Evolutionary conservation across 148 eudicot species (phyloP).

Genomic region (Diospyros lotus): DNA sequence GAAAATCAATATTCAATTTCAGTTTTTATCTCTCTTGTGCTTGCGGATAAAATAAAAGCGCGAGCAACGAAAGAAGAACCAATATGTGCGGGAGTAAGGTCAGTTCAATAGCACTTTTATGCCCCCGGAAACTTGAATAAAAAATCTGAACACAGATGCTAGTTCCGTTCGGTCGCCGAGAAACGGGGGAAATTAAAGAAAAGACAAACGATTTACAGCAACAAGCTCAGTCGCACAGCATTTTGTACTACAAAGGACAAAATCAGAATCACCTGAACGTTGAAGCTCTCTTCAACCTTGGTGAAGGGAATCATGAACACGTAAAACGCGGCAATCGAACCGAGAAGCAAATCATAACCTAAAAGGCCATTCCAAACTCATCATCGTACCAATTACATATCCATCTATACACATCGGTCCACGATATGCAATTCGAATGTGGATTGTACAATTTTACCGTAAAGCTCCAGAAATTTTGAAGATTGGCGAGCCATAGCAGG

Average conservation of each 20-base stretch:
- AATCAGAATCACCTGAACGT: constrained; percentile 64
- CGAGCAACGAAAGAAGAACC: no score
- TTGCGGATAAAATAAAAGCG: no score
- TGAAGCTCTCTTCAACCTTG: constrained; percentile 99
- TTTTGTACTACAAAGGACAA: neutral
- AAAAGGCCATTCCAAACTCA: constrained; percentile 5
- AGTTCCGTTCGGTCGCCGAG: no score
- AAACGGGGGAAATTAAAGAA: neutral
- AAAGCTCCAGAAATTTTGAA: constrained; percentile 30
- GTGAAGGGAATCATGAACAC: constrained; percentile 81
- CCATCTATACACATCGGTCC: neutral
- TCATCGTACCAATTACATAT: neutral
- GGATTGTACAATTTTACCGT: constrained; percentile 26
- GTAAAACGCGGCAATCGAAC: constrained; percentile 79
- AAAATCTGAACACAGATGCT: no score
- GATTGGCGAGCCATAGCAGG: constrained; percentile 34
- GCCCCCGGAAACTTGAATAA: no score
- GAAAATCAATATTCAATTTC: no score
- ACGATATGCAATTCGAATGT: neutral
- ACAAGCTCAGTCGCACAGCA: no score
- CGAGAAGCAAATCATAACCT: constrained; percentile 89
- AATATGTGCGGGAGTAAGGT: no score
- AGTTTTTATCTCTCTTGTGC: no score
- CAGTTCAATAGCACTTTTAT: no score
- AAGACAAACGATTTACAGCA: neutral